Evolutionary conservation across 768 basidiomycete species (phyloP).

Genomic region (Pleurotus platypus): DNA sequence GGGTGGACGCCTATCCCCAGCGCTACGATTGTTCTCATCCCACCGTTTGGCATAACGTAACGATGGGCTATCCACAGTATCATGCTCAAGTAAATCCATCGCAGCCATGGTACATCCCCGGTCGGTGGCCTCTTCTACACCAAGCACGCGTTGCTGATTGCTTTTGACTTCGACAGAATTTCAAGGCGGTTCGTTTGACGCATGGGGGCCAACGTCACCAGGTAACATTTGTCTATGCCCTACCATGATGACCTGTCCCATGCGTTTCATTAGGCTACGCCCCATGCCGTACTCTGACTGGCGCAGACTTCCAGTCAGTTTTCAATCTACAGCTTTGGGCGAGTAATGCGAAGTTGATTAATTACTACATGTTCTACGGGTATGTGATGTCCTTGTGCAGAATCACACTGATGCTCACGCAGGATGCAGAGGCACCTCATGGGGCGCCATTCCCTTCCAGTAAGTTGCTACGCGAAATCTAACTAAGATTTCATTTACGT

Average conservation of each 20-base stretch:
- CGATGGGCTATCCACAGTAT: conserved; percentile 60
- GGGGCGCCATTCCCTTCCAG: conserved; percentile 78
- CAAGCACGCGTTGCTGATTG: neutral
- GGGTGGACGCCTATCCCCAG: conserved; percentile 71
- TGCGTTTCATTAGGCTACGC: conserved; percentile 45
- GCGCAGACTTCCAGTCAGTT: conserved; percentile 71
- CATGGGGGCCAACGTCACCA: conserved; percentile 75
- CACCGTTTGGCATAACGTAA: conserved; percentile 58
- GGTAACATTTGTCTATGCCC: conserved; percentile 28
- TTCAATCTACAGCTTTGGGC: conserved; percentile 81
- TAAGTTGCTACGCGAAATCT: neutral
- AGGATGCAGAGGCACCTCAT: conserved; percentile 68
- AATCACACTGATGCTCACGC: no score
- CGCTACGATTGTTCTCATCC: conserved; percentile 80
- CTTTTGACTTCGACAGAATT: conserved; percentile 49
- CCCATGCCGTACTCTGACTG: conserved; percentile 62
- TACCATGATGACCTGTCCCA: neutral
- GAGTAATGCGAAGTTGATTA: conserved; percentile 76
- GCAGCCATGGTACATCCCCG: conserved; percentile 71
- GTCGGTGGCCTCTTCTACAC: conserved; percentile 24
- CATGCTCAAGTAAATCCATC: conserved; percentile 47
- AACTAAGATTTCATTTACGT: neutral
- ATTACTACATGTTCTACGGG: conserved; percentile 86
- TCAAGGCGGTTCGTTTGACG: conserved; percentile 77
- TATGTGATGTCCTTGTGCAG: conserved; percentile 19